Conservation (phyloP, 371 early-diverging fungal species). For the Zychaea mexicana region DNA sequence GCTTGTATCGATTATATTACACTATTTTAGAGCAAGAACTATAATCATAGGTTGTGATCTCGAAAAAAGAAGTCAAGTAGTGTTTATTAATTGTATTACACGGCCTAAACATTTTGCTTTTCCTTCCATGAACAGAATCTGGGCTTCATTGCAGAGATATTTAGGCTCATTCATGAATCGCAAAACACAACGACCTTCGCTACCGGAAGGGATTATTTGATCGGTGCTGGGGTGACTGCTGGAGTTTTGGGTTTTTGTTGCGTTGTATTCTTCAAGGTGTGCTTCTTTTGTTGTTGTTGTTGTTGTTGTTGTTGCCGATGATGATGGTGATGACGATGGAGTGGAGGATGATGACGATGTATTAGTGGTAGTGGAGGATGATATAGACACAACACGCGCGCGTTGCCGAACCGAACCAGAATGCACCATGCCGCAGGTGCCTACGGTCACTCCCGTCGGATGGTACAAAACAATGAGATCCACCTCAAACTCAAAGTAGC, state of each 20-base stretch:
- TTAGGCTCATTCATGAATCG: slow-evolving; percentile 82
- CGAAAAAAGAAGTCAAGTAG: neutral
- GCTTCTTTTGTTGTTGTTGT: slow-evolving; percentile 12
- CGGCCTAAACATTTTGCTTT: slow-evolving; percentile 92
- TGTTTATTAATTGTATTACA: slow-evolving; percentile 42
- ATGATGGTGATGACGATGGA: neutral
- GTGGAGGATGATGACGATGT: neutral
- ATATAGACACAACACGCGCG: slow-evolving; percentile 53
- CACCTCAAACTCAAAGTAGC: slow-evolving; percentile 82
- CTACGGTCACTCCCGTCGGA: slow-evolving; percentile 57
- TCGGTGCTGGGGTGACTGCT: neutral
- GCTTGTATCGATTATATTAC: too few species aligned
- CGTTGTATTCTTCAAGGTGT: too few species aligned
- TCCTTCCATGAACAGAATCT: slow-evolving; percentile 80
- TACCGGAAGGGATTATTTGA: slow-evolving; percentile 1
- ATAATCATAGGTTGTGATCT: too few species aligned
- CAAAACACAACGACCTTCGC: slow-evolving; percentile 65
- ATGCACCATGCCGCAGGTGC: slow-evolving; percentile 92
- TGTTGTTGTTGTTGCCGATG: slow-evolving; percentile 16
- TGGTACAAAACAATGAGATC: slow-evolving; percentile 86
- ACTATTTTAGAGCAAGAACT: too few species aligned
- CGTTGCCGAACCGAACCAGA: slow-evolving; percentile 88
- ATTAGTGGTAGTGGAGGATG: neutral
- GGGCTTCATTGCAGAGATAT: slow-evolving; percentile 72
- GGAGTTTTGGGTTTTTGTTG: neutral